Conservation (phyloP, 1,284 basidiomycete genomes). For the Stereum hirsutum region DNA sequence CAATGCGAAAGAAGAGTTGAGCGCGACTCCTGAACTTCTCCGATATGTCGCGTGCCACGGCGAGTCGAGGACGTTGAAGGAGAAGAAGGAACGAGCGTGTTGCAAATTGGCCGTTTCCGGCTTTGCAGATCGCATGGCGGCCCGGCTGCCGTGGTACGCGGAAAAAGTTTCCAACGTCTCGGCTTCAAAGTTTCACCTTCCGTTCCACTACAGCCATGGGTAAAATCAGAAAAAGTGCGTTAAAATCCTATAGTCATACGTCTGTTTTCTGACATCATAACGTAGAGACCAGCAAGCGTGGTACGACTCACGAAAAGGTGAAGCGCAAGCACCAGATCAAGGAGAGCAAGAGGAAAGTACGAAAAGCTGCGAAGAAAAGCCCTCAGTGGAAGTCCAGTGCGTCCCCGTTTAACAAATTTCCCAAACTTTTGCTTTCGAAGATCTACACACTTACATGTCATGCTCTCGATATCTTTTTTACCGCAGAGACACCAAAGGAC, state of each 20-base stretch:
- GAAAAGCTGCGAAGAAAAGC: constrained; percentile 78
- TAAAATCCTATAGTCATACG: background rate
- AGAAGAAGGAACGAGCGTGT: too few relatives aligned
- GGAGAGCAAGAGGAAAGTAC: constrained; percentile 73
- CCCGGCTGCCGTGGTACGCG: too few relatives aligned
- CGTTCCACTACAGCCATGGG: background rate
- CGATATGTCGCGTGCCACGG: too few relatives aligned
- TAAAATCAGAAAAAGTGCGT: constrained; percentile 7
- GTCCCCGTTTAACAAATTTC: constrained; percentile 28
- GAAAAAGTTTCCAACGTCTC: too few relatives aligned
- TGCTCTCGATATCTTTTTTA: constrained; percentile 3
- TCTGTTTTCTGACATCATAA: background rate
- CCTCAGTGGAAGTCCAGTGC: constrained; percentile 86
- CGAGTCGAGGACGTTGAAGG: too few relatives aligned
- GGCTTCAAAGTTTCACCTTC: background rate
- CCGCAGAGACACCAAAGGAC: constrained; percentile 71
- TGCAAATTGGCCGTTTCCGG: too few relatives aligned
- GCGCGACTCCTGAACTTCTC: too few relatives aligned
- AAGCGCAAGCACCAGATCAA: constrained; percentile 76
- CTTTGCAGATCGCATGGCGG: too few relatives aligned
- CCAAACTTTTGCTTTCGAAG: too few relatives aligned
- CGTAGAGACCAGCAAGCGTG: constrained; percentile 87
- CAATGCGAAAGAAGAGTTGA: too few relatives aligned
- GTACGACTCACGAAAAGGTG: constrained; percentile 63
- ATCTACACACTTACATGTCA: background rate